These are phyloP conservation scores for Fonsecaea erecta DNA, from an alignment of 2,329 filamentous ascomycete species.

Conservation along the genomic window DNA sequence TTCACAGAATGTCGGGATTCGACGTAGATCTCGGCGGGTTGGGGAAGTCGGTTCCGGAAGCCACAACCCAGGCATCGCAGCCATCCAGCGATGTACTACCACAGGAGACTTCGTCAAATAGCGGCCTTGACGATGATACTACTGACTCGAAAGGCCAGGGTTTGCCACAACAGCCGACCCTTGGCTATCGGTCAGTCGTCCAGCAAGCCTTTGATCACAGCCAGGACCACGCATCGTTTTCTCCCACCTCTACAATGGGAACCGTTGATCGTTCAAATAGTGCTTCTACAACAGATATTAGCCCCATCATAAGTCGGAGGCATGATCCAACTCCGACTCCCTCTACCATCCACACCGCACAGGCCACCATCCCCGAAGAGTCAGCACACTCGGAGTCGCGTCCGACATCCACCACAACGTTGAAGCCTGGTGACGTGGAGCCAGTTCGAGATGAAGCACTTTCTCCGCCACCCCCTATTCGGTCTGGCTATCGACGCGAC, in stretches of 20 bases:
- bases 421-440: conserved; percentile 18
- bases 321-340: conserved; percentile 50
- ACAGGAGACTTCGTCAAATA: not conserved
- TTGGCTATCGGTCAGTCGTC: conserved; percentile 64
- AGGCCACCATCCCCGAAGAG: conserved; percentile 44
- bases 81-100: not conserved
- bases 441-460: conserved; percentile 14
- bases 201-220: conserved; percentile 67
- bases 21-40: conserved; percentile 27
- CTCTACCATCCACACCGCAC: conserved; percentile 59
- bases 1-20: conserved; percentile 34
- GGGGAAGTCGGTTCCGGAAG: conserved; percentile 1
- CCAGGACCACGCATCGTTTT: conserved; percentile 59
- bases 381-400: conserved; percentile 25
- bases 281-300: conserved; percentile 65
- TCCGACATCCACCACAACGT: conserved; percentile 41
- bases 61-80: not conserved
- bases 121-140: not conserved
- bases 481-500: conserved; percentile 61
- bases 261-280: conserved; percentile 65
- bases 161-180: conserved; percentile 59
- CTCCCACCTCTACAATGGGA: conserved; percentile 55
- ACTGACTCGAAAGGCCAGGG: conserved; percentile 9
- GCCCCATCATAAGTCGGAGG: conserved; percentile 67
- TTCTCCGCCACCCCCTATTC: conserved; percentile 48